phyloP scores from a whole-genome alignment of 495 filamentous ascomycete species.

The Sphaerosporella brunnea region DNA sequence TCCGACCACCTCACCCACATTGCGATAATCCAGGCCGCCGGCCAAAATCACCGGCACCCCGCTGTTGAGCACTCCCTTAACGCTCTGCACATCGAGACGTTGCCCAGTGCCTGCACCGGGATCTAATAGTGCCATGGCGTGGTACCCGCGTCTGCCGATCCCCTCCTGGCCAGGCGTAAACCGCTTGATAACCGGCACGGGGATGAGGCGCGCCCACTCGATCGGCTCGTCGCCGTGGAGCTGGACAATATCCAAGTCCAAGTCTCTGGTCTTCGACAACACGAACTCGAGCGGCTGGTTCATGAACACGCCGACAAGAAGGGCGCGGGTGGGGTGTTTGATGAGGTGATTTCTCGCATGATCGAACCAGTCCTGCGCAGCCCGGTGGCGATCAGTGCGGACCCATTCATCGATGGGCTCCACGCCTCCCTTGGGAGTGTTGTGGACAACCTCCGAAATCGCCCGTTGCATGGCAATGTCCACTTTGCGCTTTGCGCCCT shows the following conservation, averaged over 20 bases:
- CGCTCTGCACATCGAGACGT: constrained; percentile 45
- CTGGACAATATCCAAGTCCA: constrained; percentile 80
- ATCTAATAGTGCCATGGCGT: constrained; percentile 67
- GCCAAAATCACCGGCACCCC: constrained; percentile 51
- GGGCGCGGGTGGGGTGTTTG: constrained; percentile 41
- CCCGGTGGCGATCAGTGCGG: constrained; percentile 1
- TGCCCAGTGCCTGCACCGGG: constrained; percentile 70
- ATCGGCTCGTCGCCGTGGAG: constrained; percentile 81
- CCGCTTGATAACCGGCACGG: constrained; percentile 72
- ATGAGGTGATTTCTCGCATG: constrained; percentile 35
- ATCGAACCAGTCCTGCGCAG: constrained; percentile 44
- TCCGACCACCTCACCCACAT: constrained; percentile 46
- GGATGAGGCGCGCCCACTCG: constrained; percentile 74
- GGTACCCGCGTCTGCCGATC: constrained; percentile 58
- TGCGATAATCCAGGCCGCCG: constrained; percentile 60
- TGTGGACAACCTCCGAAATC: constrained; percentile 64
- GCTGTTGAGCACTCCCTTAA: constrained; percentile 41
- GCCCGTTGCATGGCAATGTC: constrained; percentile 54
- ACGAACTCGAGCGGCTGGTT: constrained; percentile 74
- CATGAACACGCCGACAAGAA: constrained; percentile 87
- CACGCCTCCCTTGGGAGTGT: constrained; percentile 27
- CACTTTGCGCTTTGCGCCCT: constrained; percentile 61
- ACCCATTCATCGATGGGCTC: neutral
- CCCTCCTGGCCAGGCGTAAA: constrained; percentile 54
- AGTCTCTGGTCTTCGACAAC: constrained; percentile 50